Base-by-base conservation (phyloP, 2,329 filamentous ascomycete species). In the Aspergillus neotritici region DNA sequence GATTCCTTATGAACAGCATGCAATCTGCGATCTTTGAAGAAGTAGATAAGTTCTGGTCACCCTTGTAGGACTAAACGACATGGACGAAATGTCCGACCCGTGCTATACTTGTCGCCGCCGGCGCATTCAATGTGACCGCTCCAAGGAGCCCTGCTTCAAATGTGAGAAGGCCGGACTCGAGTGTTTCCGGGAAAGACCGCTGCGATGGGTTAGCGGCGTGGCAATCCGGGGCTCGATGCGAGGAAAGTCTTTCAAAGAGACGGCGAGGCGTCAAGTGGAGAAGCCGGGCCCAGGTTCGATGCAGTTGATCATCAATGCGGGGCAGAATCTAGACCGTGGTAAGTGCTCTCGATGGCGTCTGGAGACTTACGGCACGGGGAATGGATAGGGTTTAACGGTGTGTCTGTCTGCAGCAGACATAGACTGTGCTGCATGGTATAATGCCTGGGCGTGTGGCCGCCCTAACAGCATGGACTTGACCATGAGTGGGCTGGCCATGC, bases 91-190 rank as follows among this genome's bases (percentile, higher is more conserved):
- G 49, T 17, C 25, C 13, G 40, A 48, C 8, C 31, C 55, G 3
- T 66, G 63, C 45, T 66, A 63, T 46, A 66, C 63, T 16, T 66
- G 63, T 47, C 61, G 62, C 16, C 61, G 53, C 4, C 60, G 63
- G 34, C 63, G 57, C 39, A 57, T 66, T 34, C 60, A 64, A 48
- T 66, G 63, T 44, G 61, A 64, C 40, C 58, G 51, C 39, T 52
- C 58, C 4, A 41, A 50, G 11, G 37, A 41, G 1, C 63, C 63
- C 5, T 66, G 63, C 37, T 42, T 38, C 17, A 66, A 66, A 52
- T 66, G 63, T 36, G 37, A 54, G 31, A 65, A 60, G 31, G 56
- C 57, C 8, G 63, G 60, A 3, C 25, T 65, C 7, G 55, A 65
- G 52, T 66, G 63, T 35, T 51, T 56, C 28, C 56, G 62, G 29